Percentiles rank a stretch among this genome's conserved stretches.
Conservation (phyloP, 768 basidiomycete genomes). For the Tulasnella sp. region DNA sequence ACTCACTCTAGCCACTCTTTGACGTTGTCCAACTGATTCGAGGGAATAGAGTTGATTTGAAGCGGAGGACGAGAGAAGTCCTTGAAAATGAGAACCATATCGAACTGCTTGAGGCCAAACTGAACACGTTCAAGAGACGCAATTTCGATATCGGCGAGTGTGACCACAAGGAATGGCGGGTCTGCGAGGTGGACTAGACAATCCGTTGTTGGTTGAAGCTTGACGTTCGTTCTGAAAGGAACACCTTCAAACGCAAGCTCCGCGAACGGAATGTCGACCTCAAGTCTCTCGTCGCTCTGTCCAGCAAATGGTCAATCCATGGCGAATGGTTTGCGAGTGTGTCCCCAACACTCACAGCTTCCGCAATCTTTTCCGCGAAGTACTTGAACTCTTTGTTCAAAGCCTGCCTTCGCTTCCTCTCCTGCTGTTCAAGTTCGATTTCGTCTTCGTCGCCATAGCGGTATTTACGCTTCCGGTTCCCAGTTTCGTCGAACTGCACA, state of each 20-base stretch:
- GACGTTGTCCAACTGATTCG: constrained; percentile 88
- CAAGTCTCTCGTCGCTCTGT: constrained; percentile 80
- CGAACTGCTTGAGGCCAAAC: constrained; percentile 94
- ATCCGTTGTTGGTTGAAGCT: constrained; percentile 94
- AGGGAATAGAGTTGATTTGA: constrained; percentile 96
- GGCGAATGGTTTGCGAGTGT: not conserved
- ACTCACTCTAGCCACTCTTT: constrained; percentile 98
- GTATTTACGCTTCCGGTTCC: constrained; percentile 96
- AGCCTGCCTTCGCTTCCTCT: constrained; percentile 82
- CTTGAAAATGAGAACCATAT: constrained; percentile 95
- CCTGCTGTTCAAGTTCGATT: constrained; percentile 98
- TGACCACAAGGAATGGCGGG: constrained; percentile 93
- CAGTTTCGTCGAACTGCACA: constrained; percentile 97
- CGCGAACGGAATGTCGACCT: constrained; percentile 95
- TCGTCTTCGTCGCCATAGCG: constrained; percentile 99
- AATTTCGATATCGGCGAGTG: constrained; percentile 91
- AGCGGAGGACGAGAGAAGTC: constrained; percentile 91
- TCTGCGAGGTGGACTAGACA: constrained; percentile 95
- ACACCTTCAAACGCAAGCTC: constrained; percentile 98
- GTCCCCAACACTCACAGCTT: constrained; percentile 63
- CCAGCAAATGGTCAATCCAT: constrained; percentile 34
- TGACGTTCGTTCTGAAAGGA: constrained; percentile 91
- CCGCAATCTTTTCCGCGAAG: constrained; percentile 90
- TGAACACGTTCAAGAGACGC: constrained; percentile 97
- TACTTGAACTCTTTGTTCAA: constrained; percentile 93